Percentiles rank a stretch among this genome's conserved stretches.
phyloP scores from a whole-genome alignment of 179 eudicot species.

The Silene coronaria region DNA sequence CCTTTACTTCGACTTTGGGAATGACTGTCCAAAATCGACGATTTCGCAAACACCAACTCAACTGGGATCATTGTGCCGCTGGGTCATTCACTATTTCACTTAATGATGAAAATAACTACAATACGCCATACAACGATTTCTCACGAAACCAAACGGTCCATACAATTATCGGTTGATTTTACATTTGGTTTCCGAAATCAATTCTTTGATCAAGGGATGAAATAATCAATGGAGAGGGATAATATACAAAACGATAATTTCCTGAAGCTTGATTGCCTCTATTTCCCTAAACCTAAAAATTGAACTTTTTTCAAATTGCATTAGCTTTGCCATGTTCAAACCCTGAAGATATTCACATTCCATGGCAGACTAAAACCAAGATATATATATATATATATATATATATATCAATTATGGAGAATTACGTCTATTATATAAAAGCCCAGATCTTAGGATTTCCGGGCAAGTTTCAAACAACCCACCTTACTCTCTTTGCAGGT shows the following conservation, averaged over 20 bases:
- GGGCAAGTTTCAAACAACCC: not conserved
- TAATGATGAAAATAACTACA: too few relatives aligned
- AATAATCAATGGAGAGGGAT: too few relatives aligned
- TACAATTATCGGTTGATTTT: too few relatives aligned
- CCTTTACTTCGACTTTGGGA: too few relatives aligned
- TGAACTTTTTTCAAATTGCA: not conserved
- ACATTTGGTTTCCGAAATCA: too few relatives aligned
- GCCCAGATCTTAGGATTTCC: not conserved
- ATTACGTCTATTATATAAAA: conserved; percentile 18
- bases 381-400: conserved; percentile 11
- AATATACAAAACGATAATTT: not conserved
- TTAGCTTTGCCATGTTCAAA: conserved; percentile 21
- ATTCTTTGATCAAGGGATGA: too few relatives aligned
- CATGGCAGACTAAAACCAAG: conserved; percentile 10
- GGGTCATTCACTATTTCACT: too few relatives aligned
- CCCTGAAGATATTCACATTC: conserved; percentile 26
- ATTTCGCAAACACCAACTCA: too few relatives aligned
- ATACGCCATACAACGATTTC: too few relatives aligned
- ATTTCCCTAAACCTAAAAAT: conserved; percentile 12
- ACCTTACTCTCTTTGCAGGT: conserved; percentile 33
- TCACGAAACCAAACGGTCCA: too few relatives aligned
- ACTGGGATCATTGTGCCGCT: too few relatives aligned
- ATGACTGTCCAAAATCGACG: too few relatives aligned
- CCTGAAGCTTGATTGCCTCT: not conserved
- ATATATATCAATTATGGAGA: conserved; percentile 18